Conservation (phyloP, 1,284 basidiomycete genomes). For the Cutaneotrichosporon sp. region DNA sequence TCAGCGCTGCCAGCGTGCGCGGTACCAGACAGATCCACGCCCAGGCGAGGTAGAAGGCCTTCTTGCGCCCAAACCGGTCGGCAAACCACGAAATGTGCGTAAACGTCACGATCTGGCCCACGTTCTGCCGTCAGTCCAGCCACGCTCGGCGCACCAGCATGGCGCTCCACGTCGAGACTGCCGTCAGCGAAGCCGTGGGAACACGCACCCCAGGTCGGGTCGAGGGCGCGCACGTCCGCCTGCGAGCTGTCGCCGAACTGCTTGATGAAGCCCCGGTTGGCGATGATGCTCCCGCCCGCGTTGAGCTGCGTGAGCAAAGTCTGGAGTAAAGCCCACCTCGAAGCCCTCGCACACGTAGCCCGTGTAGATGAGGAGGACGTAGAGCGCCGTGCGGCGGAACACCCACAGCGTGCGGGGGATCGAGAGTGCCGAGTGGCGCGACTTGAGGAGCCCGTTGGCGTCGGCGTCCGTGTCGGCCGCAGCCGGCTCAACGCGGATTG, state of each 20-base stretch:
- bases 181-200: not conserved
- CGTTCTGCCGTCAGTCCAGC: conserved; percentile 11
- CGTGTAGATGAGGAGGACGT: conserved; percentile 26
- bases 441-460: too few species aligned
- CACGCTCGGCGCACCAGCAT: too few species aligned
- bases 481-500: too few species aligned
- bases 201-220: conserved; percentile 21
- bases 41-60: conserved; percentile 19
- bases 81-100: conserved; percentile 16
- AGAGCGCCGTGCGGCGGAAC: too few species aligned
- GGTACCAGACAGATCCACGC: conserved; percentile 10
- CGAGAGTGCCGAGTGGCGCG: too few species aligned
- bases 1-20: not conserved
- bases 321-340: conserved; percentile 10
- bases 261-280: conserved; percentile 25
- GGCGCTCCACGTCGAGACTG: conserved; percentile 31
- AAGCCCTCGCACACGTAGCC: conserved; percentile 29
- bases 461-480: too few species aligned
- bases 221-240: conserved; percentile 11
- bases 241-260: conserved; percentile 19
- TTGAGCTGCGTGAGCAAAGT: conserved; percentile 18
- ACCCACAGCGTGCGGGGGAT: too few species aligned
- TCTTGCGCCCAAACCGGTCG: conserved; percentile 30
- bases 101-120: conserved; percentile 16
- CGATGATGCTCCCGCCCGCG: conserved; percentile 20